These are phyloP conservation scores for Henckelia pumila DNA, from an alignment of 257 asterid species.

Conservation along the genomic window DNA sequence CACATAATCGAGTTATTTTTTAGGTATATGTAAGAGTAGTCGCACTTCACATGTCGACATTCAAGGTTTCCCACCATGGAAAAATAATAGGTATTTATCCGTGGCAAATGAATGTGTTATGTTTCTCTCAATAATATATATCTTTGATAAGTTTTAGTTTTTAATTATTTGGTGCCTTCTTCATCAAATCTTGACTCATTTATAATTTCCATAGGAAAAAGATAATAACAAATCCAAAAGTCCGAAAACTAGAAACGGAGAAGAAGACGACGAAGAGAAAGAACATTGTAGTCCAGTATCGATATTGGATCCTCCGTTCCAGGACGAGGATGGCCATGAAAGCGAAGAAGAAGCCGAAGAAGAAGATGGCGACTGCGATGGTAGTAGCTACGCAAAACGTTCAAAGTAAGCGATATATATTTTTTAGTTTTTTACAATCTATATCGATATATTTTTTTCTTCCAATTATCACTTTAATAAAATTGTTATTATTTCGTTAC, in stretches of 20 bases:
- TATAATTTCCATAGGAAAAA: background rate
- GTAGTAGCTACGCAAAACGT: conserved; percentile 59
- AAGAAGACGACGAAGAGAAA: conserved; percentile 58
- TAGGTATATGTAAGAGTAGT: background rate
- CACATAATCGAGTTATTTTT: no score
- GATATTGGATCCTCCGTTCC: conserved; percentile 64
- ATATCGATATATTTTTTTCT: background rate
- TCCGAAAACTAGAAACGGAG: background rate
- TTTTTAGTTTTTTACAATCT: background rate
- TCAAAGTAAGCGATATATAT: conserved; percentile 73
- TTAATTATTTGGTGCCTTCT: no score
- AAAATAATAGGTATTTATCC: background rate
- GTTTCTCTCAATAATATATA: no score
- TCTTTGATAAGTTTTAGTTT: no score
- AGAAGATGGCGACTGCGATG: conserved; percentile 40
- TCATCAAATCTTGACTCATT: no score
- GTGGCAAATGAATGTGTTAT: background rate
- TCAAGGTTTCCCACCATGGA: background rate
- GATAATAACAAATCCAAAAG: background rate
- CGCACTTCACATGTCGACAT: background rate
- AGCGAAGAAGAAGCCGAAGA: conserved; percentile 29
- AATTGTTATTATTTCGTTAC: no score
- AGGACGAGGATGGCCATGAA: conserved; percentile 48
- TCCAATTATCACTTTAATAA: no score
- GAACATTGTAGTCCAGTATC: conserved; percentile 90